A percentile compares a stretch with the other conserved stretches of the same genome.
Conservation (phyloP, 2,329 filamentous ascomycete species). For the Diaporthe vexans region DNA sequence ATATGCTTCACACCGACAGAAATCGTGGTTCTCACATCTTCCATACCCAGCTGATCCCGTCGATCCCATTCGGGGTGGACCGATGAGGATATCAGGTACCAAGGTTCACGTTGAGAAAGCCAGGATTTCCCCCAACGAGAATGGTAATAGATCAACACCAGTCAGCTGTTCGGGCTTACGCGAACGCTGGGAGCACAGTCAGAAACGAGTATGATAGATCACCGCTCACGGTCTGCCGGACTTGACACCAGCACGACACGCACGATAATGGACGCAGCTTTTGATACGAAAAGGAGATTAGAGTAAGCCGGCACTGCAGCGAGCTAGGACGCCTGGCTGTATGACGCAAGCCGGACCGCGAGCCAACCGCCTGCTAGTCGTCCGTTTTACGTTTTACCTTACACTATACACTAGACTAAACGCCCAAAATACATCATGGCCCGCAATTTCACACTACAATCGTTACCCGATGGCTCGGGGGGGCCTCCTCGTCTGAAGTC, state of each 20-base stretch:
- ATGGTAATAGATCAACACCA: conserved; percentile 5
- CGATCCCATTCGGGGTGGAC: conserved; percentile 25
- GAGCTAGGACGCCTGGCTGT: background rate
- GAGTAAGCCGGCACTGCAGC: conserved; percentile 14
- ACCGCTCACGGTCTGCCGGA: background rate
- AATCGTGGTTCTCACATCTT: too few species aligned
- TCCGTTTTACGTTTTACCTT: background rate
- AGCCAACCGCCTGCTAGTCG: background rate
- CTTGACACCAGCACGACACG: background rate
- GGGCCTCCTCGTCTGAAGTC: background rate
- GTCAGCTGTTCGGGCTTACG: conserved; percentile 26
- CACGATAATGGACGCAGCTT: background rate
- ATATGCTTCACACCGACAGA: background rate
- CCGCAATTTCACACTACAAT: background rate
- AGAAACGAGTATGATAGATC: background rate
- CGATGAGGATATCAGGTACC: conserved; percentile 8
- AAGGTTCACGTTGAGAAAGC: background rate
- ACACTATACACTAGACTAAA: background rate
- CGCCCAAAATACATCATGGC: conserved; percentile 9
- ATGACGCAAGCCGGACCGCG: conserved; percentile 5
- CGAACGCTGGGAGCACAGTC: conserved; percentile 6
- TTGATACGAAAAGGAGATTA: conserved; percentile 19
- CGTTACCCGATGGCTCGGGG: background rate
- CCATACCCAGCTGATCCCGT: conserved; percentile 5
- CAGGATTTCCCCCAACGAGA: background rate